Conservation (phyloP, 768 basidiomycete genomes). For the Coprinellus micaceus region DNA sequence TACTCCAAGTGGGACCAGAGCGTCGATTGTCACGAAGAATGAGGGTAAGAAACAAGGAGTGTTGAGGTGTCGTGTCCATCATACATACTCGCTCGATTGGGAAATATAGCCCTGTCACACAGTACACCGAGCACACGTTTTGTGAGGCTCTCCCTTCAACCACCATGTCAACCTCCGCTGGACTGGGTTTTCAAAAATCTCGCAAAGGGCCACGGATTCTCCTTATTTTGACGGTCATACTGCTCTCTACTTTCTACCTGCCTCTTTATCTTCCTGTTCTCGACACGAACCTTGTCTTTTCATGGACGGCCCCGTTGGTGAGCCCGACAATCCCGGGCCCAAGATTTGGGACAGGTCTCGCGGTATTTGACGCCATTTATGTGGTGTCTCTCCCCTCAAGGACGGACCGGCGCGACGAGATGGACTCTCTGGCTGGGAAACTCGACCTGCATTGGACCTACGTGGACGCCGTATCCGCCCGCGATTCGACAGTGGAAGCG, state of each 20-base stretch:
- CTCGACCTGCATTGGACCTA: constrained; percentile 54
- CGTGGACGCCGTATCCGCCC: constrained; percentile 43
- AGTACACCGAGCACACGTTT: no score
- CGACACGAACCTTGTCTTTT: no score
- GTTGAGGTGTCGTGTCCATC: no score
- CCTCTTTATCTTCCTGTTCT: no score
- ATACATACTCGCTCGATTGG: no score
- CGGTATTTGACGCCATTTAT: constrained; percentile 40
- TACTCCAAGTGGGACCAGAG: no score
- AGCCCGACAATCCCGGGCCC: neutral
- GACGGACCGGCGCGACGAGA: constrained; percentile 50
- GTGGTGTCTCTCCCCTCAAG: constrained; percentile 60
- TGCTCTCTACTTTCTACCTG: no score
- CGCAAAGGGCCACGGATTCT: neutral
- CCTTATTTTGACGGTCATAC: no score
- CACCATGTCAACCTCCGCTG: neutral
- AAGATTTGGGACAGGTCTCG: neutral
- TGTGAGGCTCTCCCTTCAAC: neutral
- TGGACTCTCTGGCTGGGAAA: constrained; percentile 48
- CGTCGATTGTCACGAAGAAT: no score
- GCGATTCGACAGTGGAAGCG: constrained; percentile 32
- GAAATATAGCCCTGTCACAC: no score
- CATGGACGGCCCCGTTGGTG: neutral
- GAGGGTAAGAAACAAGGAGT: no score
- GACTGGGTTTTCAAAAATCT: neutral